These are phyloP conservation scores for Hyaloscypha variabilis DNA, from an alignment of 495 filamentous ascomycete species.

Conservation along the genomic window DNA sequence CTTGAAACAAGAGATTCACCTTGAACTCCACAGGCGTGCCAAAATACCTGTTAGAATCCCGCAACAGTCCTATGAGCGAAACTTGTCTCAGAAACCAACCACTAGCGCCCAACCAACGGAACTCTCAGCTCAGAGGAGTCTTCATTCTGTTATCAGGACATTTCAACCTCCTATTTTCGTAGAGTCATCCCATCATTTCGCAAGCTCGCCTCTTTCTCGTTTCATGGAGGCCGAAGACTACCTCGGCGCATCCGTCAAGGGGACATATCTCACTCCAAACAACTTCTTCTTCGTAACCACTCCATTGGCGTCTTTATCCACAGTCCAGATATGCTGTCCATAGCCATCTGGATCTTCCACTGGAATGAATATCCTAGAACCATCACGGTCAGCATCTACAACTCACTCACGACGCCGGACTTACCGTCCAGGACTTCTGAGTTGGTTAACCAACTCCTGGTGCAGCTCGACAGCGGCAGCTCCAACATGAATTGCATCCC, in stretches of 20 bases:
- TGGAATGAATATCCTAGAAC: constrained; percentile 76
- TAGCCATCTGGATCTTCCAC: constrained; percentile 61
- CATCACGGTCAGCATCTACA: neutral
- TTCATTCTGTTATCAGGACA: neutral
- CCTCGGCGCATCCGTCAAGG: constrained; percentile 78
- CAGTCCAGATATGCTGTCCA: constrained; percentile 82
- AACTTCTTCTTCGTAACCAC: constrained; percentile 71
- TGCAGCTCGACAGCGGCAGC: constrained; percentile 82
- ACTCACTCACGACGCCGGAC: constrained; percentile 1
- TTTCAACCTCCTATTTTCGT: neutral
- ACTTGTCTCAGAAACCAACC: neutral
- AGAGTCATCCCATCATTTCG: neutral
- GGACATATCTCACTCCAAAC: constrained; percentile 90
- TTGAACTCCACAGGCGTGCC: neutral
- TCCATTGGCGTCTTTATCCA: constrained; percentile 86
- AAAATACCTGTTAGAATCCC: neutral
- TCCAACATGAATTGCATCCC: constrained; percentile 96
- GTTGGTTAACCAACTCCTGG: constrained; percentile 71
- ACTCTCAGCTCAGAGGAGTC: neutral
- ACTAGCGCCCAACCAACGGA: neutral
- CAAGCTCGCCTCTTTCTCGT: neutral
- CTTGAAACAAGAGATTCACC: too few species aligned
- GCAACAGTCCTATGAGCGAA: neutral
- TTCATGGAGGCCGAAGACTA: neutral
- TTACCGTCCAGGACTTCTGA: constrained; percentile 71